Percentiles rank a stretch among this genome's conserved stretches.
Conservation (phyloP, 2,329 filamentous ascomycete genomes). For the Alternaria sp. region DNA sequence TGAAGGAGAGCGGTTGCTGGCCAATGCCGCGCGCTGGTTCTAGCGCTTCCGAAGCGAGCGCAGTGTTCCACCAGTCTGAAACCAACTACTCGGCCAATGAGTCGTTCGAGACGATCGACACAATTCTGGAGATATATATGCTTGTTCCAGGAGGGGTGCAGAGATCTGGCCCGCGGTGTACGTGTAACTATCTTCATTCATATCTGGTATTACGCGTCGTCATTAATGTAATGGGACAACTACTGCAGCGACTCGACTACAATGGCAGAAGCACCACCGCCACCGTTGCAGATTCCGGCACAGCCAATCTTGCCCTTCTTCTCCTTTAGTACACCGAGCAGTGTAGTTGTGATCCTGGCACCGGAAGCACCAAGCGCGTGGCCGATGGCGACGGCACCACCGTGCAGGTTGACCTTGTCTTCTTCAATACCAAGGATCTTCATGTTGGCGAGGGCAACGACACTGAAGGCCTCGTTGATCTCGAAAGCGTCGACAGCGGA, state of each 20-base stretch:
- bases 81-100: slow-evolving; percentile 16
- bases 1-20: slow-evolving; percentile 17
- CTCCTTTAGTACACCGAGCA: slow-evolving; percentile 86
- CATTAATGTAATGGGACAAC: slow-evolving; percentile 1
- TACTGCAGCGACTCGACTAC: slow-evolving; percentile 74
- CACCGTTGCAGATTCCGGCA: slow-evolving; percentile 97
- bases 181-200: slow-evolving; percentile 7
- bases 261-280: slow-evolving; percentile 91
- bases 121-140: neutral
- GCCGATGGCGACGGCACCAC: slow-evolving; percentile 93
- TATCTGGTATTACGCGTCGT: slow-evolving; percentile 16
- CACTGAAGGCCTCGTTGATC: slow-evolving; percentile 99
- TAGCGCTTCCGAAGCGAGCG: slow-evolving; percentile 22
- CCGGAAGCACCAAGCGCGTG: slow-evolving; percentile 95
- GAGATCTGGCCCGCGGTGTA: neutral
- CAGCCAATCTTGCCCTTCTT: slow-evolving; percentile 94
- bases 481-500: slow-evolving; percentile 90
- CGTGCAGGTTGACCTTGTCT: slow-evolving; percentile 93
- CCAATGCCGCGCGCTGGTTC: slow-evolving; percentile 16
- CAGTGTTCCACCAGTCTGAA: slow-evolving; percentile 19
- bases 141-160: neutral
- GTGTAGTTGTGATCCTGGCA: slow-evolving; percentile 89
- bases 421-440: slow-evolving; percentile 82
- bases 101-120: neutral
- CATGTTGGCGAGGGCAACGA: slow-evolving; percentile 94